Evolutionary conservation across 306 rosid genomes (phyloP).

Genomic region (Abrus precatorius): DNA sequence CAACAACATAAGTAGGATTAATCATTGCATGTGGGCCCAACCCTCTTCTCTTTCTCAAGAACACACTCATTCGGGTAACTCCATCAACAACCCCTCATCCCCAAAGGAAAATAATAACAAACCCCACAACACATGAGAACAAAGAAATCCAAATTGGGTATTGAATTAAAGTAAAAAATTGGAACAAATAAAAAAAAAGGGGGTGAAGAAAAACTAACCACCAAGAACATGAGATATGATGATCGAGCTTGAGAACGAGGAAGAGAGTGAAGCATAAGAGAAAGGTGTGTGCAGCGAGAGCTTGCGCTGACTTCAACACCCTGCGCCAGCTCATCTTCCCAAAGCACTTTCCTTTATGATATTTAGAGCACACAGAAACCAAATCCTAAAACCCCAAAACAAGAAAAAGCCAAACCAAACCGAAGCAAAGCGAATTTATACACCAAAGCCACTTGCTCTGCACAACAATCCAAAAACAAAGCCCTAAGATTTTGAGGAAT

Average conservation of each 20-base stretch:
- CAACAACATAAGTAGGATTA: not conserved
- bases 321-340: constrained; percentile 87
- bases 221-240: constrained; percentile 75
- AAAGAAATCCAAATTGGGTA: constrained; percentile 26
- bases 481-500: not conserved
- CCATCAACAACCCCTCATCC: not conserved
- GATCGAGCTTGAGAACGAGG: constrained; percentile 95
- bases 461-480: not conserved
- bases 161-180: constrained; percentile 35
- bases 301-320: constrained; percentile 90
- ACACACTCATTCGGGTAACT: not conserved
- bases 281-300: constrained; percentile 80
- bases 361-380: constrained; percentile 26
- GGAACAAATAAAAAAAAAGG: not conserved
- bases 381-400: constrained; percentile 10
- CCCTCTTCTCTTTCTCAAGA: constrained; percentile 18
- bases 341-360: not conserved
- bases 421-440: not conserved
- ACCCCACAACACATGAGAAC: not conserved
- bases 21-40: constrained; percentile 42
- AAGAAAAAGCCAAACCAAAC: not conserved
- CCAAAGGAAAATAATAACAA: constrained; percentile 27
- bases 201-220: constrained; percentile 65
- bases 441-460: not conserved
- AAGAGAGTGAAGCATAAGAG: constrained; percentile 84